Evolutionary conservation across 768 basidiomycete species (phyloP), one percentile per base, ranked within the genome.

Genomic region (Megacollybia marginata): DNA sequence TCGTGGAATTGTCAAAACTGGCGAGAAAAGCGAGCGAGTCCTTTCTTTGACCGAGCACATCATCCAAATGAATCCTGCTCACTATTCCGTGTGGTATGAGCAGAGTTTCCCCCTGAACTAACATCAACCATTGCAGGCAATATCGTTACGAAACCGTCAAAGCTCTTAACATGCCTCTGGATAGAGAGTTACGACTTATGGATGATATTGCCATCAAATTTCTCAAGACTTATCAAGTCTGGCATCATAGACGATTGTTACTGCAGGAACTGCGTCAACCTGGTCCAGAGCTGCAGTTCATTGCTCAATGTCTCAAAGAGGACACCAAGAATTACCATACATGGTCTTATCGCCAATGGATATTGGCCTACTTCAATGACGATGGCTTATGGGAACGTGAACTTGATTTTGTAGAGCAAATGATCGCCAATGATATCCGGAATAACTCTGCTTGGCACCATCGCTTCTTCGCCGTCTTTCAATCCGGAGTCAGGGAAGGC

Each of bases 401-500:
- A 66, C 69, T 89, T n/a, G 74, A 79, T 42, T 92, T 84, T 55
- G 74, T 84, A 33, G 85, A 92, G 53, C 56, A 63, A 50, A 79
- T 92, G 71, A 65, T 92, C 19, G 70, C 72, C 9, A 68, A 73
- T 23, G 95, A 99, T 63, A 74, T 95, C 34, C 69, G 96, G 58
- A 99, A 99, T 66, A 99, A 99, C 62, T 94, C 91, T 33, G 96
- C 90, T 18, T 99, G 96, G 96, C 89, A 92, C 66, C 92, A 94
- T 66, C 82, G 92, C 42, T 86, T 93, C 73, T 96, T 92, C 63
- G 79, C 93, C 53, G 83, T 90, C 44, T 90, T 82, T 65, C 76
- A 79, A 52, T 78, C 75, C 47, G 82, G 85, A 36, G 69, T 83
- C 54, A 66, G 80, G 57, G 65, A 73, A 48, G 78, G 81, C n/a